Conservation (phyloP, 495 filamentous ascomycete genomes). For the Penicillium psychrofluorescens region DNA sequence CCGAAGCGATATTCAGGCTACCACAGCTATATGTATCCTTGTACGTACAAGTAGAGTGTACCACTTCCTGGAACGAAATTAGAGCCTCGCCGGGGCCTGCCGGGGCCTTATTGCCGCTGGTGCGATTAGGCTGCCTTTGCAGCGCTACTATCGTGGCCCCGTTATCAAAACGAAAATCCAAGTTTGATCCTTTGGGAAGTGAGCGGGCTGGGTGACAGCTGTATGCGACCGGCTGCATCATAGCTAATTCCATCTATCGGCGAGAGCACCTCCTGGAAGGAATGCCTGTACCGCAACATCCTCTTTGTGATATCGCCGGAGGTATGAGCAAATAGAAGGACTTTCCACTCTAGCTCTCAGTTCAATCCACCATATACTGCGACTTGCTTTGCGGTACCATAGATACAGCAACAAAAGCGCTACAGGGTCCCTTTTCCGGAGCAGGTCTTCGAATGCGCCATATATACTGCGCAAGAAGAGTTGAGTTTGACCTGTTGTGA, state of each 20-base stretch:
- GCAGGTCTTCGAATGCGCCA: constrained; percentile 22
- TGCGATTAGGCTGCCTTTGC: too few species aligned
- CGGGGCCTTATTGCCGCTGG: too few species aligned
- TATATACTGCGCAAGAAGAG: constrained; percentile 19
- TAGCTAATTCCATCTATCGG: constrained; percentile 6
- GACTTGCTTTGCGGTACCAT: constrained; percentile 36
- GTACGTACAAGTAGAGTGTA: too few species aligned
- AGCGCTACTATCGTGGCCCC: too few species aligned
- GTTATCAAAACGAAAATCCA: too few species aligned
- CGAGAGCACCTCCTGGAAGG: constrained; percentile 13
- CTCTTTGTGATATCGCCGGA: constrained; percentile 17
- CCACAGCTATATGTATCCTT: too few species aligned
- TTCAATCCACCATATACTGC: constrained; percentile 37
- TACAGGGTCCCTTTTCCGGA: constrained; percentile 28
- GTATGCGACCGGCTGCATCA: too few species aligned
- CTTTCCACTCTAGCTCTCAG: constrained; percentile 34
- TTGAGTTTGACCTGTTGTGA: constrained; percentile 17
- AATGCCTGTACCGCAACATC: constrained; percentile 19
- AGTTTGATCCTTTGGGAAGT: too few species aligned
- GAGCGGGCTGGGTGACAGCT: too few species aligned
- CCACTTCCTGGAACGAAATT: too few species aligned
- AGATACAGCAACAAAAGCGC: constrained; percentile 39
- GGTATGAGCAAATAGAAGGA: constrained; percentile 35
- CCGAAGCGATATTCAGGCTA: too few species aligned
- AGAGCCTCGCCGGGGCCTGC: too few species aligned